These are phyloP conservation scores for Aspergillus awamori DNA, from an alignment of 2,329 filamentous ascomycete genomes.

Conservation along the genomic window DNA sequence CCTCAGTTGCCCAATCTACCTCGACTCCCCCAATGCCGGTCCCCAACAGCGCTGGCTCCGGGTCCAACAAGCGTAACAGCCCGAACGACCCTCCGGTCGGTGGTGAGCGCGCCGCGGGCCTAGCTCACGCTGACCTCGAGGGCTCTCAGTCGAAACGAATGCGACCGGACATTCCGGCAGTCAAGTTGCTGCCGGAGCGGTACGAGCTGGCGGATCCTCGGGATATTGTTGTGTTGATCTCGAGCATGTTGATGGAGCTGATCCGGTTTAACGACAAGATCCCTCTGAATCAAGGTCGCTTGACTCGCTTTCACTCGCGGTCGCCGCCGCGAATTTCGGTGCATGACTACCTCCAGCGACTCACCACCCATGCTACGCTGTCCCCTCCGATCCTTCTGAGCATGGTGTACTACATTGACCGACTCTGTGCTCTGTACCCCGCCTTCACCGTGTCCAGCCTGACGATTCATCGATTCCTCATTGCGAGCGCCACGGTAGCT, in stretches of 20 bases:
- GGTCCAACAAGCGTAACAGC: conserved; percentile 42
- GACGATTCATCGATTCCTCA: conserved; percentile 95
- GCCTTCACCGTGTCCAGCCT: conserved; percentile 96
- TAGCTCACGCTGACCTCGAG: conserved; percentile 29
- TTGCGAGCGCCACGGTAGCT: conserved; percentile 91
- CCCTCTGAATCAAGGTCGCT: conserved; percentile 78
- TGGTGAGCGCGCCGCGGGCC: conserved; percentile 25
- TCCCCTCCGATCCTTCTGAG: conserved; percentile 92
- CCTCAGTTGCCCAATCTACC: conserved; percentile 20
- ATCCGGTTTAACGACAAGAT: conserved; percentile 90
- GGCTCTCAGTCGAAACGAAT: conserved; percentile 50
- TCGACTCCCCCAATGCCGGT: conserved; percentile 35
- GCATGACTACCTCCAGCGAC: conserved; percentile 85
- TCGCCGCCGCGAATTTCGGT: conserved; percentile 91
- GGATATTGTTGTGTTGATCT: conserved; percentile 86
- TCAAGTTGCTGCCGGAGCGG: conserved; percentile 62
- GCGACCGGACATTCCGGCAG: conserved; percentile 47
- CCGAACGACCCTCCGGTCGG: conserved; percentile 29
- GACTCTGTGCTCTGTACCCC: conserved; percentile 85
- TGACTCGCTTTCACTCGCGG: conserved; percentile 94
- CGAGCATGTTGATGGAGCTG: conserved; percentile 93
- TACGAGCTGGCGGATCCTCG: conserved; percentile 83
- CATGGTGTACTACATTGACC: conserved; percentile 99
- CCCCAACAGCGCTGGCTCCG: conserved; percentile 25
- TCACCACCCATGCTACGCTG: conserved; percentile 91